These are phyloP conservation scores for Penicillium sp. DNA, from an alignment of 2,329 filamentous ascomycete genomes.

Conservation along the genomic window DNA sequence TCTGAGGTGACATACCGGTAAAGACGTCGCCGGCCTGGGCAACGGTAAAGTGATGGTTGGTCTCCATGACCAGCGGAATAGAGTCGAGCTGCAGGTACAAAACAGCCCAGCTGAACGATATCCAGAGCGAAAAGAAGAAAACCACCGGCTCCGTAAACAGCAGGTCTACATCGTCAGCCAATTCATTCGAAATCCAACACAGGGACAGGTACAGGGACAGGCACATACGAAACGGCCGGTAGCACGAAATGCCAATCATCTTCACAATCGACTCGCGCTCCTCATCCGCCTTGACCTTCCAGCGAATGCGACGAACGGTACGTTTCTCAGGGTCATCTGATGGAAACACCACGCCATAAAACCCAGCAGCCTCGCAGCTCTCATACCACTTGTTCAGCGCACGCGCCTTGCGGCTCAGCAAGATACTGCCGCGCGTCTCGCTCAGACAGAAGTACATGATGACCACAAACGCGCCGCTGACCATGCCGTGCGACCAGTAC, in stretches of 20 bases:
- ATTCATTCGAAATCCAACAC: too few relatives aligned
- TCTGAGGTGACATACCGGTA: slow-evolving; percentile 32
- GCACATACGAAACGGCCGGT: slow-evolving; percentile 63
- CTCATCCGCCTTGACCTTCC: slow-evolving; percentile 76
- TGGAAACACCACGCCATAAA: slow-evolving; percentile 51
- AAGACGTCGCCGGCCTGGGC: slow-evolving; percentile 71
- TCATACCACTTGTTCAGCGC: slow-evolving; percentile 77
- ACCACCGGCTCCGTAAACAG: slow-evolving; percentile 62
- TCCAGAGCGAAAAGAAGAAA: slow-evolving; percentile 78
- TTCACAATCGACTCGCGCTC: slow-evolving; percentile 63
- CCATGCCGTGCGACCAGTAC: slow-evolving; percentile 63
- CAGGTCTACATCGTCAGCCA: slow-evolving; percentile 45
- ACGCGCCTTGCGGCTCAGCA: slow-evolving; percentile 71
- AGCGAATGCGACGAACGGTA: slow-evolving; percentile 59
- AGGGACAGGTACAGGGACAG: too few relatives aligned
- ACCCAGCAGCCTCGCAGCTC: slow-evolving; percentile 62
- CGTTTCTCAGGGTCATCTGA: slow-evolving; percentile 26
- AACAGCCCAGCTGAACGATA: slow-evolving; percentile 83
- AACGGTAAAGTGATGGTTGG: slow-evolving; percentile 63
- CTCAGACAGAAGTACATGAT: slow-evolving; percentile 67
- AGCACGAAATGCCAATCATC: slow-evolving; percentile 71
- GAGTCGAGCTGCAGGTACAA: slow-evolving; percentile 81
- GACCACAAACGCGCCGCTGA: slow-evolving; percentile 59
- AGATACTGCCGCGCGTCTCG: slow-evolving; percentile 76
- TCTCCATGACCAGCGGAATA: slow-evolving; percentile 71